A percentile compares a stretch with the other conserved stretches of the same genome.
Conservation (phyloP, 73 alveolate genomes). For the Paramecium sonneborni region DNA sequence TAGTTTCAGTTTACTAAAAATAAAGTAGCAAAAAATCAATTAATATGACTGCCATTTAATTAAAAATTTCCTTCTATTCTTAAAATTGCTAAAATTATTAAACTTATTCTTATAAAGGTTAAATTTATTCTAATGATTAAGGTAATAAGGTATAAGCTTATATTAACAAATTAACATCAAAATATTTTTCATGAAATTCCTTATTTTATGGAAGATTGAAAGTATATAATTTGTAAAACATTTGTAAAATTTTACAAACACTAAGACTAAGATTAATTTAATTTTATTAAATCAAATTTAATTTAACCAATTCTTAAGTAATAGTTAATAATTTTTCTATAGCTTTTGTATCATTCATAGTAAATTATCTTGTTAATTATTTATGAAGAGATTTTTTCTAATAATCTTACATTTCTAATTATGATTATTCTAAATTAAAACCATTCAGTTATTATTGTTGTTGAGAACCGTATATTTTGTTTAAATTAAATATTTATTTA, state of each 20-base stretch:
- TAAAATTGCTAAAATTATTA: neutral
- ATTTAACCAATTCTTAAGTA: neutral
- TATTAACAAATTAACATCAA: neutral
- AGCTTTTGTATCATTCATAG: neutral
- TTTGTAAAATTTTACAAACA: neutral
- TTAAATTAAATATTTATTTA: neutral
- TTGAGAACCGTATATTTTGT: neutral
- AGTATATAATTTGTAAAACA: conserved; percentile 20
- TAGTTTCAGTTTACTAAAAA: neutral
- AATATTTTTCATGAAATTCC: conserved; percentile 6
- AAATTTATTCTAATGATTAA: neutral
- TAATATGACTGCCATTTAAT: neutral
- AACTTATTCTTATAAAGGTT: neutral
- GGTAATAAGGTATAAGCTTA: conserved; percentile 14
- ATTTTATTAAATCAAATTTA: neutral
- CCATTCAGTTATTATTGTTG: neutral
- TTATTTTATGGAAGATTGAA: neutral
- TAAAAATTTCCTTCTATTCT: conserved; percentile 11
- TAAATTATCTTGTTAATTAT: neutral
- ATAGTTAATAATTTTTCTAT: neutral
- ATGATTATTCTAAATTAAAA: neutral
- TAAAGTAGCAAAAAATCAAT: neutral
- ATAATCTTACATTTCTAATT: neutral
- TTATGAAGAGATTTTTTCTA: neutral
- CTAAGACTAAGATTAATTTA: neutral